A percentile compares a stretch with the other conserved stretches of the same genome.
Evolutionary conservation across 78 protist genomes (phyloP).

Genomic region (Dictyostelium purpureum): DNA sequence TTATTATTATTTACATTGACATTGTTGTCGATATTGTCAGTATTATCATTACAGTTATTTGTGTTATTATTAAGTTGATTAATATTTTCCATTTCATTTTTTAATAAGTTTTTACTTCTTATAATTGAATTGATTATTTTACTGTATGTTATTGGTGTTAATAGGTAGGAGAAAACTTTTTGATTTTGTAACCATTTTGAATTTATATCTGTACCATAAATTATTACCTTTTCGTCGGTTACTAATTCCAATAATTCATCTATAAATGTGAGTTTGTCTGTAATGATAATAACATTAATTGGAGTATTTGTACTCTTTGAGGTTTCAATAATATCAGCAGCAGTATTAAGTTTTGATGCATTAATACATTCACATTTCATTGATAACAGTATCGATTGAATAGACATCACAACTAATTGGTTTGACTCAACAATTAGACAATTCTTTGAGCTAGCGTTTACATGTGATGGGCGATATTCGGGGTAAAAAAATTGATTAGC

Average conservation of each 20-base stretch:
- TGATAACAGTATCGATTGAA: not conserved
- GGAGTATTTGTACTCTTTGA: not conserved
- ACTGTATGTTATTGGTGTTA: constrained; percentile 37
- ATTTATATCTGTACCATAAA: constrained; percentile 25
- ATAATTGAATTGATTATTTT: constrained; percentile 14
- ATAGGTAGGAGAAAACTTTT: not conserved
- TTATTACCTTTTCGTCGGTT: not conserved
- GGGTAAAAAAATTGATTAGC: constrained; percentile 68
- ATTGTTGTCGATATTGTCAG: not conserved
- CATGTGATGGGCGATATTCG: constrained; percentile 24
- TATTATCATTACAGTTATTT: not conserved
- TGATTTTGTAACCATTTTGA: not conserved
- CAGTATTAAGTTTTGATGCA: not conserved
- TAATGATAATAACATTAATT: not conserved
- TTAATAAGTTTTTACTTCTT: not conserved
- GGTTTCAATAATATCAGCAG: not conserved
- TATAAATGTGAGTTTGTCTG: not conserved
- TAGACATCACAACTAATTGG: constrained; percentile 15
- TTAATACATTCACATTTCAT: constrained; percentile 20
- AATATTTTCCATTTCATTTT: not conserved
- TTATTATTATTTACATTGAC: not conserved
- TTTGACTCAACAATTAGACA: constrained; percentile 24
- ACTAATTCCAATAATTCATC: not conserved
- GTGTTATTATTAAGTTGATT: not conserved
- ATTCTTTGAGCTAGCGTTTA: not conserved